Evolutionary conservation across 2,329 filamentous ascomycete genomes (phyloP), one percentile per base, ranked within the genome.

Genomic region (Fusarium pseudonygamai): DNA sequence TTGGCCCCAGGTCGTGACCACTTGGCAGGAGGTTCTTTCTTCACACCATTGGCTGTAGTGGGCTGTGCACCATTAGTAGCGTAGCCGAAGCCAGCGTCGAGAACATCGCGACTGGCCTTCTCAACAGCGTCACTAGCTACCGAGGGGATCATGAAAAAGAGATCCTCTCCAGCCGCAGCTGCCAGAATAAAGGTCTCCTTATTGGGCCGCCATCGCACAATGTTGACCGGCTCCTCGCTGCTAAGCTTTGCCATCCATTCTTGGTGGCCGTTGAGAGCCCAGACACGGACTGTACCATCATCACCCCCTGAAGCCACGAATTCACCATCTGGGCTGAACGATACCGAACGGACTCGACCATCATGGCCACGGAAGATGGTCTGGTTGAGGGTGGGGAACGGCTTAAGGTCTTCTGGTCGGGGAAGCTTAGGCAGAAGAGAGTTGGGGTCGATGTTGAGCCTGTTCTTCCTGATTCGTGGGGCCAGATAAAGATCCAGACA

Each of bases 401-500:
- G 96, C 78, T 94, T 94, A 64, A 99, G 87, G 78, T 99, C 96
- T 78, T 97, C 94, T 2, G 96, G 96, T 67, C 93, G 93, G 13
- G 97, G 96, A 13, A 99, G 87, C 81, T 98, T 98, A 18, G 96
- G 96, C 40, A 99, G 88, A 57, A 99, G 86, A 42, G 94, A 97
- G 82, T 93, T 93, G 7, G 96, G 96, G 78, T 99, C 96, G 79
- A 99, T 98, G 83, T 98, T 97, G 79, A 99, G 90, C 82, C 95
- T 93, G 85, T 95, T 98, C 82, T 97, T 93, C 68, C 96, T 91
- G 64, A 99, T 91, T 79, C 96, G 89, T 52, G 97, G 96, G 22
- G 97, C 96, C 67, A 99, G 88, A 82, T 99, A 99, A 24, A 99
- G 88, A 83, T 99, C 97, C 75, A 99, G 85, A 81, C 95, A 98